Base-by-base conservation (phyloP, 352 stramenopile species). In the Elongisporangium undulatum region DNA sequence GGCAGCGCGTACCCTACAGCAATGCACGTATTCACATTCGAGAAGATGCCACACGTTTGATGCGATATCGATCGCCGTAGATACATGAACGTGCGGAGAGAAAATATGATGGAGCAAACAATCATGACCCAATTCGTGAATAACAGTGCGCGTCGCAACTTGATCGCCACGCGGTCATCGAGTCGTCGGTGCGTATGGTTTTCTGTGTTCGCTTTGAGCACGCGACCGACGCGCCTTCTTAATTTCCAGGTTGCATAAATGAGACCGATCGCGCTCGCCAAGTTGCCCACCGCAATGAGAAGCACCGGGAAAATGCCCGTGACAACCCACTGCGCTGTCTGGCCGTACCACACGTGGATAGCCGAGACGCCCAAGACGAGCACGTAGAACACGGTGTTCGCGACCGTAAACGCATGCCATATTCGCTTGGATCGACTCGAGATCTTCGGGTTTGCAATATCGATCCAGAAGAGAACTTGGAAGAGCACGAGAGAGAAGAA, bases 401-500 rank as follows among this genome's bases (percentile, higher is more conserved):
- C 71, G 39, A 86, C 38, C 10, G 88, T 41, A 49, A 92, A 95
- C 10, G 79, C 69, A 48, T 83, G 64, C 85, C 85, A 95, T 59
- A 95, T 87, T 39, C 83, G 81, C 19, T 73, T 74, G 10, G 85
- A 95, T 52, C 85, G 78, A 6, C 64, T 65, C 39, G 83, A 93
- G 39, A 88, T 59, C 63, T 89, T 89, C 9, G 85, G 80, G 64
- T 95, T 95, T 53, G 82, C 82, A 55, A 95, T 92, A 68, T 95
- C 85, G 59, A 95, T 71, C 85, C 85, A 95, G 49, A 92, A 87
- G 38, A 95, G 71, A 59, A 90, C 87, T 55, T 95, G 83, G 71
- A 93, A 92, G 34, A 92, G 75, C 62, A 92, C 79, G 59, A 95
- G 80, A 59, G 79, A 90, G 69, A 95, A 95, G 61, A 95, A 95